These are phyloP conservation scores for Apophysomyces elegans DNA, from an alignment of 371 early-diverging fungal genomes.

Conservation along the genomic window DNA sequence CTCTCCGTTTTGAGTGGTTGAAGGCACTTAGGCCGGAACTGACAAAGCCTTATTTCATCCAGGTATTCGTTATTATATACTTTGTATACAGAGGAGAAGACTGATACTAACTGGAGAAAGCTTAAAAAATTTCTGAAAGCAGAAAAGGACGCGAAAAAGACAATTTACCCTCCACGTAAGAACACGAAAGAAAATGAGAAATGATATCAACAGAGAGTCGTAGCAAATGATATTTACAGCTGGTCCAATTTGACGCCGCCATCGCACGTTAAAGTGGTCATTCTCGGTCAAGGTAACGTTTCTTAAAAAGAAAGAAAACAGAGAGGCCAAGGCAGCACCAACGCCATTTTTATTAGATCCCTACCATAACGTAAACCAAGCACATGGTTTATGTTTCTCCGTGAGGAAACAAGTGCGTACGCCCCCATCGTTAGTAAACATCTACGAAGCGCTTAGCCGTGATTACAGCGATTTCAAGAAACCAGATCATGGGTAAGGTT, in stretches of 20 bases:
- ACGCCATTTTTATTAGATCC: slow-evolving; percentile 72
- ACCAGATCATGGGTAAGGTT: slow-evolving; percentile 63
- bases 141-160: slow-evolving; percentile 54
- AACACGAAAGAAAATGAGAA: background rate
- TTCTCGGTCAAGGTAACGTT: slow-evolving; percentile 83
- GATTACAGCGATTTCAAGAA: slow-evolving; percentile 71
- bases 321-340: slow-evolving; percentile 13
- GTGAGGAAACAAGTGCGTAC: slow-evolving; percentile 75
- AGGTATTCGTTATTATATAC: slow-evolving; percentile 40
- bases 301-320: background rate
- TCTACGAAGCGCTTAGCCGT: slow-evolving; percentile 82
- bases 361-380: slow-evolving; percentile 93
- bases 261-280: slow-evolving; percentile 77
- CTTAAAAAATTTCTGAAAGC: slow-evolving; percentile 69
- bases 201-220: background rate
- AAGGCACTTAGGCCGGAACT: slow-evolving; percentile 71
- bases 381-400: slow-evolving; percentile 92
- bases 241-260: slow-evolving; percentile 78
- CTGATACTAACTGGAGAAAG: slow-evolving; percentile 29
- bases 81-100: background rate
- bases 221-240: slow-evolving; percentile 74
- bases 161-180: slow-evolving; percentile 77
- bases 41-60: slow-evolving; percentile 75
- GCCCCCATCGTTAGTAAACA: slow-evolving; percentile 95
- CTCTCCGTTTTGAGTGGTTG: slow-evolving; percentile 82